Conservation (phyloP, 345 rosid species). For the Angophora floribunda region DNA sequence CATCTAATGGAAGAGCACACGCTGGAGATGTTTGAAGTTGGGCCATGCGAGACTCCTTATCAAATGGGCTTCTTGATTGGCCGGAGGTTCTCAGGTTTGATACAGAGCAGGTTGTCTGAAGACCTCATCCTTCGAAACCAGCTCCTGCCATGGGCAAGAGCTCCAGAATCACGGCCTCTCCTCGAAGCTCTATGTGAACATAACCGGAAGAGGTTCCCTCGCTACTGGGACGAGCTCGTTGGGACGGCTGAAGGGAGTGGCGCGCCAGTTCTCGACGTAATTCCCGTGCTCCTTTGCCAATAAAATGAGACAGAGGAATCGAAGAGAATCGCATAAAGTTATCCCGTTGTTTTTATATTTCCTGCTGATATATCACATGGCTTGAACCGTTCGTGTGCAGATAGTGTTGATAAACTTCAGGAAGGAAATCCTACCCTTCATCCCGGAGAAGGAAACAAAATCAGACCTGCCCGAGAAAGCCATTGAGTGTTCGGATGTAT, state of each 20-base stretch:
- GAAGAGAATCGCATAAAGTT: background rate
- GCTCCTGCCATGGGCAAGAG: constrained; percentile 38
- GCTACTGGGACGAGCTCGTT: constrained; percentile 46
- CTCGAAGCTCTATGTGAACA: constrained; percentile 21
- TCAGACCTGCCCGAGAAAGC: background rate
- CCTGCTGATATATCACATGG: background rate
- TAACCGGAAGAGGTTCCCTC: constrained; percentile 30
- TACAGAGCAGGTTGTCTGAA: constrained; percentile 31
- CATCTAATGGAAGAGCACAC: background rate
- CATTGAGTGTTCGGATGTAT: constrained; percentile 40
- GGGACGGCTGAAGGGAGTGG: constrained; percentile 54
- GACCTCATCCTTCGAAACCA: constrained; percentile 44
- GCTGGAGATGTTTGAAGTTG: constrained; percentile 43
- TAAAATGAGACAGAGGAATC: background rate
- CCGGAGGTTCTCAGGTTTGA: constrained; percentile 23
- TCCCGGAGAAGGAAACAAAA: constrained; percentile 15
- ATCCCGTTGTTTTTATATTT: background rate
- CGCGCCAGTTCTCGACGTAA: constrained; percentile 41
- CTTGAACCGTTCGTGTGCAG: constrained; percentile 11
- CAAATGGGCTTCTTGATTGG: constrained; percentile 44
- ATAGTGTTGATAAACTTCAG: constrained; percentile 47
- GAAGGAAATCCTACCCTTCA: constrained; percentile 55
- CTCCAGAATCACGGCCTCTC: constrained; percentile 8
- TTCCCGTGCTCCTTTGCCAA: background rate
- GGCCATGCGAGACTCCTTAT: constrained; percentile 35